Base-by-base conservation (phyloP, 2,329 filamentous ascomycete genomes). In the Xylariaceae sp. region DNA sequence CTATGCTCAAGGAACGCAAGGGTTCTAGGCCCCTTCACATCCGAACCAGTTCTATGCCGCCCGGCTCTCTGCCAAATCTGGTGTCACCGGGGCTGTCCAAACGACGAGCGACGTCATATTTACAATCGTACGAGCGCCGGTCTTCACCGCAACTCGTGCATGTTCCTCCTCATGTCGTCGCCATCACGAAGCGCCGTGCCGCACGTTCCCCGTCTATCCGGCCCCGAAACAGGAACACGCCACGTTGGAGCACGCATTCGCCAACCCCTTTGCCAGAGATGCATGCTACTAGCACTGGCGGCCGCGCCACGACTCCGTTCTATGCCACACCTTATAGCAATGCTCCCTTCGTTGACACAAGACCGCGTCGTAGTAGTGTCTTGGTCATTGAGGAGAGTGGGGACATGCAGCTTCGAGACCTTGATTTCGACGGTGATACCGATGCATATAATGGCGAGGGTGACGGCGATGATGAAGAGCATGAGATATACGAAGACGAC, bases 291-390 rank as follows among this genome's bases (percentile, higher is more conserved):
- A 17, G 33, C 15, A 13, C 18, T 17, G 16, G 13, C 16, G 18
- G 16, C 4, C 15, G 11, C 7, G 33, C 33, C 8, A 69, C 68
- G 11, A 79, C 75, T 0, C 84, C 83, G 0, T 81, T 81, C 49
- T 89, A 89, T 54, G 83, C 84, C 3, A 90, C 86, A 1, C 86
- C 86, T 0, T 73, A 83, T 56, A 89, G 84, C 54, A 83, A 81
- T 46, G 76, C 71, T 3, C 71, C 78, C 1, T 60, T 64, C 8
- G 60, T 68, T 11, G 72, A 75, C 40, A 48, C 64, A 15, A 64
- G 66, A 7, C 52, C 53, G 3, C 48, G 48, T 16, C 53, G 40
- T 6, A 57, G 59, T 11, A 56, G 57, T 13, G 54, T 59, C 36
- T 50, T 56, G 34, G 48, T 57, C 2, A 46, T 53, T 4, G 55